phyloP scores from a whole-genome alignment of 2,329 filamentous ascomycete species.

The Scedosporium apiospermum region DNA sequence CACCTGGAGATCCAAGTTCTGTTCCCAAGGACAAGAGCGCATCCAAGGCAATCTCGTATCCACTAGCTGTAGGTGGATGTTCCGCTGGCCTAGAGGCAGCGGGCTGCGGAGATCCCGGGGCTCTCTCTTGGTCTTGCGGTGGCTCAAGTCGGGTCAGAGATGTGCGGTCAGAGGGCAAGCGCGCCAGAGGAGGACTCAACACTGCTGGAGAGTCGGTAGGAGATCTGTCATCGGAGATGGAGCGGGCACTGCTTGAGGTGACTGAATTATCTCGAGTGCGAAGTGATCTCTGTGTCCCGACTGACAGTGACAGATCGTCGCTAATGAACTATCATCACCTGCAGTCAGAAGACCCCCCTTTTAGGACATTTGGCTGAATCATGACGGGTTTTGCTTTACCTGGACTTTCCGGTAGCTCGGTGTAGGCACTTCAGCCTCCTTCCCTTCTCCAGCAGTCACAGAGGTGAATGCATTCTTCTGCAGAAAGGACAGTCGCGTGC shows the following conservation, averaged over 20 bases:
- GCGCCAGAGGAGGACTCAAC: neutral
- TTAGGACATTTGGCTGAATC: too few species aligned
- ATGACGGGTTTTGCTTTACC: neutral
- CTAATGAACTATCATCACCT: neutral
- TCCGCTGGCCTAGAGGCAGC: too few species aligned
- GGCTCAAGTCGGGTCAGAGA: too few species aligned
- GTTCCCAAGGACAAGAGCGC: conserved; percentile 23
- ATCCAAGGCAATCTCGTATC: conserved; percentile 23
- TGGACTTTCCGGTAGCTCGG: neutral
- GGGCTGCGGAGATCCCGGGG: too few species aligned
- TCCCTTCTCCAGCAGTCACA: neutral
- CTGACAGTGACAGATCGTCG: neutral
- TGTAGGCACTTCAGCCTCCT: neutral
- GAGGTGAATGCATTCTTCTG: conserved; percentile 29
- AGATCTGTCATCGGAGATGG: neutral
- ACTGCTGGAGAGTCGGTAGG: neutral
- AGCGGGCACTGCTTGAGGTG: neutral
- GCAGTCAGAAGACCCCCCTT: neutral
- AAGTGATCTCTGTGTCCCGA: neutral
- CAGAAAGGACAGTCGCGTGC: conserved; percentile 35
- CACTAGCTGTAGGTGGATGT: too few species aligned
- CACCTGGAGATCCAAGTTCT: conserved; percentile 9
- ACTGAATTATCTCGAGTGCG: neutral
- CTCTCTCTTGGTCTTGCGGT: neutral
- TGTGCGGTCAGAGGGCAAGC: too few species aligned